A percentile compares a stretch with the other conserved stretches of the same genome.
phyloP scores from a whole-genome alignment of 805 yeast genomes.

The Teunomyces kruisii region DNA sequence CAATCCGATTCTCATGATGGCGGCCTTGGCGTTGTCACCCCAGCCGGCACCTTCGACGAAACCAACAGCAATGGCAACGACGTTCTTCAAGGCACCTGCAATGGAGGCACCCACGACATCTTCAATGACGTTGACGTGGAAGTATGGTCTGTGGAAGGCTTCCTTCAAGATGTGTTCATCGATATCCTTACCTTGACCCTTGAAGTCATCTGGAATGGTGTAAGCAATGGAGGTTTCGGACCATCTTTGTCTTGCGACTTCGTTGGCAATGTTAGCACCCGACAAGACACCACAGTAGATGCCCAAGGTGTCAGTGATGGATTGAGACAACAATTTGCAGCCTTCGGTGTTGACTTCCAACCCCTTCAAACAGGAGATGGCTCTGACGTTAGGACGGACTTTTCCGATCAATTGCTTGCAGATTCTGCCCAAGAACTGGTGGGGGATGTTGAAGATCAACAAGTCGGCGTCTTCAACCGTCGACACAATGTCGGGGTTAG shows the following conservation, averaged over 20 bases:
- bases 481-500: conserved; percentile 78
- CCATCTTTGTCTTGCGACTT: conserved; percentile 94
- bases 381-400: conserved; percentile 69
- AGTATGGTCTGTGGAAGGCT: conserved; percentile 95
- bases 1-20: conserved; percentile 93
- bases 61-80: conserved; percentile 95
- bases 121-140: conserved; percentile 89
- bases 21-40: conserved; percentile 99
- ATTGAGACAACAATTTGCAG: conserved; percentile 77
- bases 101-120: conserved; percentile 96
- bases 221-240: conserved; percentile 98
- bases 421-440: conserved; percentile 84
- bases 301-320: conserved; percentile 76
- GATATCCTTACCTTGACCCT: conserved; percentile 67
- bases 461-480: conserved; percentile 83
- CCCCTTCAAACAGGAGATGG: conserved; percentile 95
- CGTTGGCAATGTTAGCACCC: conserved; percentile 97
- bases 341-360: conserved; percentile 85
- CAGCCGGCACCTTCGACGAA: conserved; percentile 97
- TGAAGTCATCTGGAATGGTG: conserved; percentile 66
- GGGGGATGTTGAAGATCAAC: conserved; percentile 92
- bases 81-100: conserved; percentile 96
- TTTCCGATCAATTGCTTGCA: conserved; percentile 76
- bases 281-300: conserved; percentile 94
- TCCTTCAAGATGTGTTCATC: conserved; percentile 71